Evolutionary conservation across 352 stramenopile genomes (phyloP), one percentile per base, ranked within the genome.

Genomic region (Aphanomyces astaci): DNA sequence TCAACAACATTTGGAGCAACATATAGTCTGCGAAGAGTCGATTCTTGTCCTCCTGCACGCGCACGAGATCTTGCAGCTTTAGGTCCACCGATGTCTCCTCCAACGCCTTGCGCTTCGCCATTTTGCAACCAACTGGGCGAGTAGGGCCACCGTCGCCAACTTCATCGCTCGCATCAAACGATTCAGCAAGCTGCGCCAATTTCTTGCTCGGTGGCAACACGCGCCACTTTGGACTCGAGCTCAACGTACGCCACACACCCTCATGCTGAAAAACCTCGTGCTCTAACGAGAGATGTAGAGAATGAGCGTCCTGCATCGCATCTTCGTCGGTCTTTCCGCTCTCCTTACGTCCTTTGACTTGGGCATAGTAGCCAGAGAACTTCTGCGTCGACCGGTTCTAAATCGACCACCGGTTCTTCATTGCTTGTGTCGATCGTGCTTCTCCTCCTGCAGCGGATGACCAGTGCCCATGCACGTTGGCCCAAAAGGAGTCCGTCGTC

Each of bases 1-100:
- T 25, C 10, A 17, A 10, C 24, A 31, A 19, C 51, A 59, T 9
- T 39, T 59, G 51, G 51, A 59, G 51, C 51, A 59, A 27, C 51
- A 59, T 39, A 27, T 59, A 59, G 51, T 59, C 51, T 4, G 51
- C 51, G 27, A 59, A 59, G 36, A 59, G 51, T 10, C 15, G 13
- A 10, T 59, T 59, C 5, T 59, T 25, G 4, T 22, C 51, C 1
- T 59, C 15, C 10, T 59, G 24, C 24, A 27, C 19, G 1, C 19
- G 24, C 19, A 31, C 51, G 19, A 59, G 51, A 10, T 39, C 25
- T 30, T 59, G 11, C 24, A 59, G 19, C 5, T 25, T 31, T 4
- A 19, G 22, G 22, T 32, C 24, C 3, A n/a, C 3, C 11, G 51
- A 10, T 30, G 51, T 13, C 3, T 17, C 51, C 2, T 25, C 25